Base-by-base conservation (phyloP, 1,284 basidiomycete species). In the Chalciporus piperatoides region DNA sequence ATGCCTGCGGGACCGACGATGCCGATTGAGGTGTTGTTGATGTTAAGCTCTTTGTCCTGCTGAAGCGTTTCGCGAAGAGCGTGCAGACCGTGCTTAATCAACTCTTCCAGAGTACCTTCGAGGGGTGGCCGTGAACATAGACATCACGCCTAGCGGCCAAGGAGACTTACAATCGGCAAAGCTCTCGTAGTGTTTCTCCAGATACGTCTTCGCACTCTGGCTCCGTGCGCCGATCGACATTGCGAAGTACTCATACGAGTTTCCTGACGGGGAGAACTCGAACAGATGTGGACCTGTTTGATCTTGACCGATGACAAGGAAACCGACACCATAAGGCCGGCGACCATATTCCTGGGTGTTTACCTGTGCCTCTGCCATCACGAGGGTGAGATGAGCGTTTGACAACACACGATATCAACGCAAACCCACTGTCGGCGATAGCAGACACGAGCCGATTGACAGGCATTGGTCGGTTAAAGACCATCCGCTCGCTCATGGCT, bases 291-390 rank as follows among this genome's bases (percentile, higher is more conserved):
- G 95, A 1, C 97, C 97, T 25, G 87, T 85, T 64, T 92, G 86
- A 72, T 99, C 97, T 64, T 91, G 84, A 7, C 97, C 97, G 59
- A 97, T 90, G 57, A 99, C 94, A 49, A 99, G 85, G 79, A 99
- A 97, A 21, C 97, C 97, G 7, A 99, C 97, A 68, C 97, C 97
- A 63, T 99, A 99, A 5, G 97, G 97, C 52, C 97, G 81, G 60
- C 92, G 84, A 52, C 97, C 97, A 68, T 99, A 99, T 70, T 97
- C 91, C 74, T 99, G 97, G 0, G 97, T 99, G 73, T 99, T 99
- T 46, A 94, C 89, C 73, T 99, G 97, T 0, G 97, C 97, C 82
- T 95, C 93, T 95, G 68, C 7, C 44, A 55, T 15, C 44, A 28
- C 17, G 57, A 32, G 51, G 5, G 3, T 52, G 39, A 49, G 46